Evolutionary conservation across 805 yeast species (phyloP).

Genomic region (Kazachstania taianensis): DNA sequence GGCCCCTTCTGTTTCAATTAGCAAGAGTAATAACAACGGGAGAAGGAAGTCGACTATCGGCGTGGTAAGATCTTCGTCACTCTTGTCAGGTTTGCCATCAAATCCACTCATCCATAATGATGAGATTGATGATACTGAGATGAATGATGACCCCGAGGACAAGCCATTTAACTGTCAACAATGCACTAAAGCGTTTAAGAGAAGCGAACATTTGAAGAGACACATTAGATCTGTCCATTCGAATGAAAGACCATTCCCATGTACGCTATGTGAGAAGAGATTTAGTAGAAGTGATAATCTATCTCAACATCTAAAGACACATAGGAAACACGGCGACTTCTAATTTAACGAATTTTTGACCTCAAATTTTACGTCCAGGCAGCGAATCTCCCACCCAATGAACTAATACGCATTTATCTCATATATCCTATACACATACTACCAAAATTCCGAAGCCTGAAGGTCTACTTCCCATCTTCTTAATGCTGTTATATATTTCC

Average conservation of each 20-base stretch:
- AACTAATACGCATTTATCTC: too few relatives aligned
- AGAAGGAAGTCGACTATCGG: constrained; percentile 10
- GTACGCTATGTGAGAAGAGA: constrained; percentile 48
- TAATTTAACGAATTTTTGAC: too few relatives aligned
- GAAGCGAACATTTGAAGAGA: constrained; percentile 59
- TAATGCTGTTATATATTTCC: too few relatives aligned
- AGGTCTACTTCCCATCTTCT: too few relatives aligned
- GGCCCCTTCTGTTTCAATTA: not conserved
- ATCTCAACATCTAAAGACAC: constrained; percentile 54
- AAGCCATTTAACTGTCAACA: constrained; percentile 32
- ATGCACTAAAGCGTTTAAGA: constrained; percentile 40
- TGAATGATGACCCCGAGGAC: constrained; percentile 9
- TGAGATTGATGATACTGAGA: too few relatives aligned
- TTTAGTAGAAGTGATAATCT: constrained; percentile 61
- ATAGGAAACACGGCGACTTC: constrained; percentile 31
- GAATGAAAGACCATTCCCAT: constrained; percentile 48
- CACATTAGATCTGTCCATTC: constrained; percentile 61
- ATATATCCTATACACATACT: too few relatives aligned
- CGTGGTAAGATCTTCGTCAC: constrained; percentile 4
- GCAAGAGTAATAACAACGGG: not conserved
- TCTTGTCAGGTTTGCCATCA: too few relatives aligned
- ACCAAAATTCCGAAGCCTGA: too few relatives aligned
- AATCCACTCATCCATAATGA: too few relatives aligned
- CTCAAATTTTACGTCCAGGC: too few relatives aligned
- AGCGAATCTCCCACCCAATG: too few relatives aligned